These are phyloP conservation scores for Mycena capillaripes DNA, from an alignment of 768 basidiomycete species.

Conservation along the genomic window DNA sequence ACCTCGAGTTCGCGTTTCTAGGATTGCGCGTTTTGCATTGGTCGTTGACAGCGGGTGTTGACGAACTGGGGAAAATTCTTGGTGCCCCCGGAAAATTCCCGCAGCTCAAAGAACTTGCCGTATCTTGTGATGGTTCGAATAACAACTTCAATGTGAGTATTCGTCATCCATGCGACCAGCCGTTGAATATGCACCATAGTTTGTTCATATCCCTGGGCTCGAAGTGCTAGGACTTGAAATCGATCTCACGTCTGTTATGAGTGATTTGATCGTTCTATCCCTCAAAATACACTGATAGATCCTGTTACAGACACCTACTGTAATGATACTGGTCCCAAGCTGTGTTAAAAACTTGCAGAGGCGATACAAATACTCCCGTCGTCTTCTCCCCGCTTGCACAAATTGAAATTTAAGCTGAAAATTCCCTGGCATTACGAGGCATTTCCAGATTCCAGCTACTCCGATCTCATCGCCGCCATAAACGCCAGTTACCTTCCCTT, in stretches of 20 bases:
- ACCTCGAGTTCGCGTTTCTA: background rate
- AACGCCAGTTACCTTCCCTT: background rate
- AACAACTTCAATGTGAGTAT: slow-evolving; percentile 12
- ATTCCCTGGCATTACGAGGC: background rate
- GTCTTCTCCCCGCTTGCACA: background rate
- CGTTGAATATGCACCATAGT: background rate
- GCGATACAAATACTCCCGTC: slow-evolving; percentile 2
- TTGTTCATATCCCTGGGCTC: slow-evolving; percentile 14
- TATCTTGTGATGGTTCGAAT: background rate
- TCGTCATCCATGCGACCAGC: background rate
- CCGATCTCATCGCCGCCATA: background rate
- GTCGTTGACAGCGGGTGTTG: slow-evolving; percentile 1
- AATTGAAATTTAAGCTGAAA: background rate
- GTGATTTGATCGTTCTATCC: too few species aligned
- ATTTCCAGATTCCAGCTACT: background rate
- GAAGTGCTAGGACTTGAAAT: background rate
- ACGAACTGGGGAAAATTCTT: slow-evolving; percentile 4
- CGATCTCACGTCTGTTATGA: background rate
- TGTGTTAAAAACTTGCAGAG: background rate
- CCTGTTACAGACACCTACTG: too few species aligned
- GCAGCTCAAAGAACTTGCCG: slow-evolving; percentile 12
- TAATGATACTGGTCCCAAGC: background rate
- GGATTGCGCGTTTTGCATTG: slow-evolving; percentile 5
- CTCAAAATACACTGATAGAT: too few species aligned
- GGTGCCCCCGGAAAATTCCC: background rate